Evolutionary conservation across 2,329 filamentous ascomycete genomes (phyloP), one percentile per base, ranked within the genome.

Genomic region (Fusarium guadeloupense): DNA sequence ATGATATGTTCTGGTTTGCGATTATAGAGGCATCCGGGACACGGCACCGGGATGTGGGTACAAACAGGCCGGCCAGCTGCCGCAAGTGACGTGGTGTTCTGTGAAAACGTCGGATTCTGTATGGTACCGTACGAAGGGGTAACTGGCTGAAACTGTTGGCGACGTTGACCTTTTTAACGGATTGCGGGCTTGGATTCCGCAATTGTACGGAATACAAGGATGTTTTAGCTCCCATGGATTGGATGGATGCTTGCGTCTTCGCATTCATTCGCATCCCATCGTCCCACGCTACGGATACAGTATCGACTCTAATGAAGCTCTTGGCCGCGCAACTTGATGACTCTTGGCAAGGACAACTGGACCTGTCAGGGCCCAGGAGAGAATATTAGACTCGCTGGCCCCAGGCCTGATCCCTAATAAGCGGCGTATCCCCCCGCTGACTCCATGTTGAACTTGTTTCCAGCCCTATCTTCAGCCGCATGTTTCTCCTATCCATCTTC

Each of bases 11-110:
- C n/a, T n/a, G n/a, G n/a, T 8, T 10, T 26, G 7, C 10, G 9
- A 23, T 20, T 20, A 45, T 23, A 39, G 14, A 12, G 9, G 12
- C 14, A 37, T 28, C 42, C 60, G 60, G 60, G 50, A 61, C 38
- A 64, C 60, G 60, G 60, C 60, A 64, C 46, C 59, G 60, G 55
- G 60, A 64, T 64, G 60, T 64, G 60, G 60, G 60, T 50, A 57
- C 30, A 47, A 35, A 31, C 10, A 34, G 28, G 30, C 25, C 58
- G 42, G 41, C 23, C 35, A 14, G 50, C 23, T 52, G 35, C 45
- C 25, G 43, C n/a, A 41, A n/a, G 42, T 56, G 53, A 55, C 41
- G 41, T 16, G 38, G 41, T 30, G 35, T 25, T 26, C 17, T 37
- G 23, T 20, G n/a, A 31, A 39, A 39, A n/a, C 16, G n/a, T 30